These are phyloP conservation scores for Cyclostephanos tholiformis DNA, from an alignment of 108 stramenopile genomes.

Conservation along the genomic window DNA sequence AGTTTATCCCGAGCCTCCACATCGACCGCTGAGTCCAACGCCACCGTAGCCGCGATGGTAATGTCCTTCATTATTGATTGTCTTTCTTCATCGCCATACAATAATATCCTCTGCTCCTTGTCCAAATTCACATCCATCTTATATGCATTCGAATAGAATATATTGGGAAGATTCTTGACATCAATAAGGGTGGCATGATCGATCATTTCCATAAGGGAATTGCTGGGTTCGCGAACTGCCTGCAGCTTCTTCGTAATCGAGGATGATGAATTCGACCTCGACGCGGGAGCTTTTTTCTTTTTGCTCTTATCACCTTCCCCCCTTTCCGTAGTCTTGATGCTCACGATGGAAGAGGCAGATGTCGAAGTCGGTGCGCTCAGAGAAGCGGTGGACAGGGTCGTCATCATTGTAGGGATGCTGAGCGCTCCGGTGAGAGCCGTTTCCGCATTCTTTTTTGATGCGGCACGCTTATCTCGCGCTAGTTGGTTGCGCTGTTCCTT, in stretches of 20 bases:
- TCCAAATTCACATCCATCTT: slow-evolving; percentile 53
- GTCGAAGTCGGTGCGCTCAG: slow-evolving; percentile 5
- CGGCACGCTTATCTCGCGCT: slow-evolving; percentile 32
- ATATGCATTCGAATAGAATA: slow-evolving; percentile 50
- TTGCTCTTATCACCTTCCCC: slow-evolving; percentile 10
- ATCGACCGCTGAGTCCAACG: slow-evolving; percentile 3
- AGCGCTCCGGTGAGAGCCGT: neutral
- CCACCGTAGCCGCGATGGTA: slow-evolving; percentile 24
- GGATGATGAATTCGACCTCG: slow-evolving; percentile 24
- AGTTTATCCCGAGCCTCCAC: slow-evolving; percentile 5
- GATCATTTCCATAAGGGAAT: slow-evolving; percentile 71
- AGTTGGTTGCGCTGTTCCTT: slow-evolving; percentile 26
- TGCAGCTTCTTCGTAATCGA: slow-evolving; percentile 19
- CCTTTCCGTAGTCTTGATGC: slow-evolving; percentile 24
- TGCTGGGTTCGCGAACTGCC: slow-evolving; percentile 20
- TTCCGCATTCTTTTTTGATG: slow-evolving; percentile 31
- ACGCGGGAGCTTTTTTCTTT: slow-evolving; percentile 7
- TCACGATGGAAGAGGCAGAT: slow-evolving; percentile 6
- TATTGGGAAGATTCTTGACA: slow-evolving; percentile 55
- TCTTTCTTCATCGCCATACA: slow-evolving; percentile 55
- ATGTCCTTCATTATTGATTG: slow-evolving; percentile 26
- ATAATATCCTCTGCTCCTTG: slow-evolving; percentile 64
- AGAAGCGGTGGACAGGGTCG: neutral
- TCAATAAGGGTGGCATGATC: slow-evolving; percentile 79
- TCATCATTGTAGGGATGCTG: slow-evolving; percentile 6